phyloP scores from a whole-genome alignment of 805 yeast genomes.

The Lachancea kluyveri region DNA sequence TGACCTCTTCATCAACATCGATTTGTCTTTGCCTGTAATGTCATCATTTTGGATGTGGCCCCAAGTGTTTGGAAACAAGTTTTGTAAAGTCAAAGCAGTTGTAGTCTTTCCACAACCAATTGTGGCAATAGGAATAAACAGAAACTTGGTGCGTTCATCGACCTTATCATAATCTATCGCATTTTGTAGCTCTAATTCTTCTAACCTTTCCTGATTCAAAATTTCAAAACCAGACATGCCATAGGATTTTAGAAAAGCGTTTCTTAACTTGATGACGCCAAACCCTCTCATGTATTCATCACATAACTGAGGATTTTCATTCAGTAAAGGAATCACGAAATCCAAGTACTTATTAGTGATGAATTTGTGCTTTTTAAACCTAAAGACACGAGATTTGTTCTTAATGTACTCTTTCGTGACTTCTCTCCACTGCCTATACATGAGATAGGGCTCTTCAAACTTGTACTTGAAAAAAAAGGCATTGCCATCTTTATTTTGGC shows the following conservation, averaged over 20 bases:
- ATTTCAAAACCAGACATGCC: constrained; percentile 58
- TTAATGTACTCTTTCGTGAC: constrained; percentile 57
- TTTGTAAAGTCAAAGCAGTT: constrained; percentile 50
- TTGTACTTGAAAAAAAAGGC: constrained; percentile 82
- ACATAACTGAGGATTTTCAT: constrained; percentile 39
- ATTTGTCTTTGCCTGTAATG: constrained; percentile 42
- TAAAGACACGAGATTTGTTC: constrained; percentile 30
- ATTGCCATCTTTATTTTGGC: constrained; percentile 31
- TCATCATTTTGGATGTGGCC: constrained; percentile 81
- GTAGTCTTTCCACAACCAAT: constrained; percentile 96
- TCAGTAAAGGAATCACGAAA: constrained; percentile 55
- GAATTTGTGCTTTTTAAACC: constrained; percentile 46
- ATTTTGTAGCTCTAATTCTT: constrained; percentile 35
- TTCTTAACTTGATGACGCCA: constrained; percentile 71
- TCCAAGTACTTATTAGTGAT: constrained; percentile 63
- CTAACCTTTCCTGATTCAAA: constrained; percentile 37
- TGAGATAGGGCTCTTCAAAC: constrained; percentile 89
- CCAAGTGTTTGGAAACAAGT: constrained; percentile 53
- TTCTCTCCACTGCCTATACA: constrained; percentile 89
- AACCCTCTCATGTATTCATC: constrained; percentile 46
- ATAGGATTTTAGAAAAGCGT: constrained; percentile 48
- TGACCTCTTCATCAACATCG: constrained; percentile 43
- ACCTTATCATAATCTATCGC: constrained; percentile 31
- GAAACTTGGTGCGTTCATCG: constrained; percentile 42
- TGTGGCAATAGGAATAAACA: constrained; percentile 79